Base-by-base conservation (phyloP, 495 filamentous ascomycete species). In the Parathielavia appendiculata region DNA sequence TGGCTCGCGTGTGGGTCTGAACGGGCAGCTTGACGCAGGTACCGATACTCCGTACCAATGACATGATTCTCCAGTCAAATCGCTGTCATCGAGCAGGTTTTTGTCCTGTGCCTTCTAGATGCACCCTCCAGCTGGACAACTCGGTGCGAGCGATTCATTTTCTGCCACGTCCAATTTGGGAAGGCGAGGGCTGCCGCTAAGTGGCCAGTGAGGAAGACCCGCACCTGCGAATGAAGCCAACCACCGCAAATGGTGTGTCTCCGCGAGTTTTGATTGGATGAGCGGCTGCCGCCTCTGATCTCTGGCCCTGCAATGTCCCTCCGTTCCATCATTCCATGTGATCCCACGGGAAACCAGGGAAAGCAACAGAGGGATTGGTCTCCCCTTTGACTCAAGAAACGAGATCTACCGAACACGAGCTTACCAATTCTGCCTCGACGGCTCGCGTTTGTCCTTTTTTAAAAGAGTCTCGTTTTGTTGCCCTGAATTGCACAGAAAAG, bases 161-260 rank as follows among this genome's bases (percentile, higher is more conserved):
- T 30, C 26, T 30, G 26, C 26, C 26, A 30, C 26, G 6, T 30
- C 19, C 4, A 38, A 38, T 14, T 9, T 10, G 35, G 9, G 12
- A 45, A 11, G 36, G 22, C 40, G 40, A 54, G 45, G 52, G 54
- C 54, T 34, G 34, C 34, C 17, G 30, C 53, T 56, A 41, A 56
- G 34, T 22, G 41, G 53, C 54, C 54, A 57, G 20, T 41, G 44
- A 49, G 19, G 10, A 22, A 30, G 20, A 26, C 35, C 55, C 55
- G 44, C 44, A 58, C 6, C 26, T 30, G 26, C 26, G 26, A 30
- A 30, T 50, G 20, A 46, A 35, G n/a, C 26, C 40, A 34, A 44
- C 52, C 41, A 45, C 16, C 30, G 23, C 19, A 11, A 12, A 45
- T 54, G 30, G 43, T 38, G 53, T 19, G 53, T 45, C 23, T 23